phyloP scores from a whole-genome alignment of 352 stramenopile species.

The Phytophthora niederhauseri region DNA sequence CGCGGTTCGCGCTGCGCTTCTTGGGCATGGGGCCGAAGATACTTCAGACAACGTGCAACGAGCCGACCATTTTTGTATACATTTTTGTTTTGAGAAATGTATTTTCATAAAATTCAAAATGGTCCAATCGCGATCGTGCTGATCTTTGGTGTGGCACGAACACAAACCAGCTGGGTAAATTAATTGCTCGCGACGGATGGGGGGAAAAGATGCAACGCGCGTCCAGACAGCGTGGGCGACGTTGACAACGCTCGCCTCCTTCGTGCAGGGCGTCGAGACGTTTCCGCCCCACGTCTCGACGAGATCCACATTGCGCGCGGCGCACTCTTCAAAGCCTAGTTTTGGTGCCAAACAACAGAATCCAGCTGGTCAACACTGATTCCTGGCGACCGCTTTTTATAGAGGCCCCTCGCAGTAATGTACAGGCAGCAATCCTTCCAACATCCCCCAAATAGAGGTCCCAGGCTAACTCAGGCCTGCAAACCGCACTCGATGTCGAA shows the following conservation, averaged over 20 bases:
- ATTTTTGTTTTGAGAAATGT: background rate
- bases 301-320: constrained; percentile 16
- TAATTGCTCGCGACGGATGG: background rate
- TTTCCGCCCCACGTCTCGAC: background rate
- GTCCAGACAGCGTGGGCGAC: background rate
- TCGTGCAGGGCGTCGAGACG: constrained; percentile 6
- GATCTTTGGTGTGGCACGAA: background rate
- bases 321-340: background rate
- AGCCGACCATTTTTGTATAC: background rate
- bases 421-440: too few relatives aligned
- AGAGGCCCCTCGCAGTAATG: background rate
- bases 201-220: background rate
- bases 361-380: constrained; percentile 23
- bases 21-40: constrained; percentile 37
- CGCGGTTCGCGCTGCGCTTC: constrained; percentile 36
- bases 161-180: background rate
- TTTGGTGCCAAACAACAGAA: constrained; percentile 7
- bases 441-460: background rate
- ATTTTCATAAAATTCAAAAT: background rate
- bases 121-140: background rate
- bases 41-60: background rate
- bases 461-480: background rate
- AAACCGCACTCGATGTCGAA: background rate
- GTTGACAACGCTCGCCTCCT: background rate
- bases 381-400: background rate